Evolutionary conservation across 2,329 filamentous ascomycete species (phyloP), one percentile per base, ranked within the genome.

Genomic region (Pseudopithomyces maydicus): DNA sequence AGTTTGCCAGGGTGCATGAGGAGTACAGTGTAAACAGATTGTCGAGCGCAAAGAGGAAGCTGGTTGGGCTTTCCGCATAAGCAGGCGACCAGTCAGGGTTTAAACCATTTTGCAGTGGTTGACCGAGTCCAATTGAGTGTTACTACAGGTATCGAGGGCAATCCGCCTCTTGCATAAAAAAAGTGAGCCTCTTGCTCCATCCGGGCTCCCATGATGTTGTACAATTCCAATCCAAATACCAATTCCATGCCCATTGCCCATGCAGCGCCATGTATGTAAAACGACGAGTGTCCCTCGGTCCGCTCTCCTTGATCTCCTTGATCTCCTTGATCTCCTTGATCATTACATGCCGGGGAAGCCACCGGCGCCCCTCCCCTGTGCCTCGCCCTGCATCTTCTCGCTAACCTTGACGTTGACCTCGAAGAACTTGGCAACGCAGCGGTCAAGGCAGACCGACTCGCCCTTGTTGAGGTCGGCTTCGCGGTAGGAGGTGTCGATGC

Each of bases 391-490:
- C 88, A 98, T 92, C 81, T 96, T 91, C 81, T 98, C 93, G 72
- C 90, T 94, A 58, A 98, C 91, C 84, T 97, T 98, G 83, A 97
- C 88, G 78, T 97, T 96, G 73, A 97, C 93, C 70, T 98, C 94
- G 81, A 99, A 97, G 84, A 98, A 99, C 83, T 99, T 99, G 74
- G 90, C 86, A 56, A 96, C 91, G 81, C 96, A 99, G 73, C 95
- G 91, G 82, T 99, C 95, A 69, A 99, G 88, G 82, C 96, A 99
- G 70, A 99, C 95, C 68, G 90, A 92, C 81, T 99, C 95, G 84
- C 93, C 96, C 83, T 99, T 99, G 87, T 97, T 97, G 73, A 99
- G 88, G 70, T 99, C 94, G 77, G 86, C 88, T 82, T 99, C 95
- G 77, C 92, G 92, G 87, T 98, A 99, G 71, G 94, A 88, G 73